These are phyloP conservation scores for Penicillium oxalicum DNA, from an alignment of 2,329 filamentous ascomycete genomes.

Conservation along the genomic window DNA sequence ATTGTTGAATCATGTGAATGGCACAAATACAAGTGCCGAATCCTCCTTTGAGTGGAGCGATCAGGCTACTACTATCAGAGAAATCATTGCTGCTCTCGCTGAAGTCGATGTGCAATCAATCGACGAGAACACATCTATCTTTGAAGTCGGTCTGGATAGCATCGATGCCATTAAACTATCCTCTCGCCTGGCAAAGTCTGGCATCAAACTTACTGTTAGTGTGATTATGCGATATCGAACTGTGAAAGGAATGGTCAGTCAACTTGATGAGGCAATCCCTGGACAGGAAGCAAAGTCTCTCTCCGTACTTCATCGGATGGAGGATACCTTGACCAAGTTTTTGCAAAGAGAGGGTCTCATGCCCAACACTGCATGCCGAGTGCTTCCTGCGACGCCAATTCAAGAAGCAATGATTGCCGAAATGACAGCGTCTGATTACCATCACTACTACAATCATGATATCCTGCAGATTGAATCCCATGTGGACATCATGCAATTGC, in stretches of 20 bases:
- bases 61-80: slow-evolving; percentile 49
- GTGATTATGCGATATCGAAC: slow-evolving; percentile 68
- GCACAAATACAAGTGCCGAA: neutral
- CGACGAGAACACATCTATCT: slow-evolving; percentile 57
- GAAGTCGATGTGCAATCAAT: slow-evolving; percentile 49
- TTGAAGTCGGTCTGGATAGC: slow-evolving; percentile 82
- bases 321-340: slow-evolving; percentile 34
- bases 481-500: slow-evolving; percentile 53
- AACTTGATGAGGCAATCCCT: slow-evolving; percentile 14
- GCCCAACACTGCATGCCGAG: slow-evolving; percentile 46
- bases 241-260: slow-evolving; percentile 54
- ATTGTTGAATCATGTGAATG: neutral
- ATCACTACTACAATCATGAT: slow-evolving; percentile 81
- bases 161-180: slow-evolving; percentile 85
- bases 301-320: slow-evolving; percentile 13
- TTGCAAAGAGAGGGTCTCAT: slow-evolving; percentile 32
- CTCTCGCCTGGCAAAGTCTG: slow-evolving; percentile 58
- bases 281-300: slow-evolving; percentile 20
- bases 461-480: slow-evolving; percentile 55
- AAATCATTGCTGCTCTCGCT: slow-evolving; percentile 59
- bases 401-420: slow-evolving; percentile 83
- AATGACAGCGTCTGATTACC: slow-evolving; percentile 69
- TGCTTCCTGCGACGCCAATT: slow-evolving; percentile 72
- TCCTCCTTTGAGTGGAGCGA: slow-evolving; percentile 54
- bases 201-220: slow-evolving; percentile 62